Evolutionary conservation across 1,284 basidiomycete genomes (phyloP).

Genomic region (Boletus sp.): DNA sequence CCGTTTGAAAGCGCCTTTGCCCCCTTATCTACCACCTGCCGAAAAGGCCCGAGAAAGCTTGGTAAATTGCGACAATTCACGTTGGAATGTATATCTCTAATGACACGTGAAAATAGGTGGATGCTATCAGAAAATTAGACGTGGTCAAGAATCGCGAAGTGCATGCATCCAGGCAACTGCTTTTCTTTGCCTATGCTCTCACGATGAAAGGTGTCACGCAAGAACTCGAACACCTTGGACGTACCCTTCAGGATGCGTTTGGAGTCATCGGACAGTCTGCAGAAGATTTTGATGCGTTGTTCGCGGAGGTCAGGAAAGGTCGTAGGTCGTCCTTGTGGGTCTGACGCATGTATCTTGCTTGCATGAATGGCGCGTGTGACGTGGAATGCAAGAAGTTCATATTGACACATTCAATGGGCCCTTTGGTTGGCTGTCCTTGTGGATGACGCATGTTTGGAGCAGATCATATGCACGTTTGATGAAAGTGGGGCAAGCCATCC

Average conservation of each 20-base stretch:
- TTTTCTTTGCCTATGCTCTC: conserved; percentile 92
- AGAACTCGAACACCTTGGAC: conserved; percentile 78
- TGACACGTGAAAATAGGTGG: conserved; percentile 45
- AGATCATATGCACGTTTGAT: conserved; percentile 11
- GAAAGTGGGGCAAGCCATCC: not conserved
- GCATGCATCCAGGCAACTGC: conserved; percentile 74
- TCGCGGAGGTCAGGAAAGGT: conserved; percentile 28
- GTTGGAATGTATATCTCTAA: not conserved
- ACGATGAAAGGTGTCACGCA: conserved; percentile 90
- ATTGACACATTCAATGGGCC: not conserved
- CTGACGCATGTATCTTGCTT: conserved; percentile 10
- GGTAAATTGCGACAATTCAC: conserved; percentile 39
- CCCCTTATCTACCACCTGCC: conserved; percentile 92
- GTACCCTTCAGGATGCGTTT: conserved; percentile 79
- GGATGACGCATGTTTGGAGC: conserved; percentile 11
- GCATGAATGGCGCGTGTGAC: conserved; percentile 6
- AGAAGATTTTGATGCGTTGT: conserved; percentile 68
- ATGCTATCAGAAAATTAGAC: conserved; percentile 79
- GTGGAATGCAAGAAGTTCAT: conserved; percentile 10
- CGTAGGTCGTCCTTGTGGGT: conserved; percentile 15
- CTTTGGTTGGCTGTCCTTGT: conserved; percentile 7
- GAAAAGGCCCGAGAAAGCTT: conserved; percentile 77
- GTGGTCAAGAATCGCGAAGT: conserved; percentile 76
- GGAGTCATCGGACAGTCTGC: conserved; percentile 76
- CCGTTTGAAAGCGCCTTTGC: conserved; percentile 84